Evolutionary conservation across 768 basidiomycete species (phyloP).

Genomic region (Lanmaoa rubissima): DNA sequence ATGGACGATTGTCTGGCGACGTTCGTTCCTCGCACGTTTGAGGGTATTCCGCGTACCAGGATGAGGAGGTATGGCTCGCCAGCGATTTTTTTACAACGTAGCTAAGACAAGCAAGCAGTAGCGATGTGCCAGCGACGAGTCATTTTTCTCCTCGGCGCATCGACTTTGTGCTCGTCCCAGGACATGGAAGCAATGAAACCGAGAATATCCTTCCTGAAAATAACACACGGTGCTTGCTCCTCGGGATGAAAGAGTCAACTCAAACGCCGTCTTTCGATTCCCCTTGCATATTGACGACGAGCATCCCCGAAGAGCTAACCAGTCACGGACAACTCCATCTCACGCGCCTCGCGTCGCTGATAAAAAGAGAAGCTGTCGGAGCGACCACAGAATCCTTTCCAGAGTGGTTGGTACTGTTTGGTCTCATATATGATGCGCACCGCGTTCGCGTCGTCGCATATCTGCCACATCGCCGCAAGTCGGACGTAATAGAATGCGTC

Average conservation of each 20-base stretch:
- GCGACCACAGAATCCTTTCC: slow-evolving; percentile 10
- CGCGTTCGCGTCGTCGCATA: slow-evolving; percentile 21
- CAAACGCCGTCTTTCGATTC: background rate
- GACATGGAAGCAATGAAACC: background rate
- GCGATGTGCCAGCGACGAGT: background rate
- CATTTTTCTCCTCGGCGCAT: background rate
- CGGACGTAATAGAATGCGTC: slow-evolving; percentile 8
- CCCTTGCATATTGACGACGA: background rate
- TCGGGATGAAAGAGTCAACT: slow-evolving; percentile 16
- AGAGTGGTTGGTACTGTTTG: slow-evolving; percentile 28
- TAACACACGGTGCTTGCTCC: slow-evolving; percentile 8
- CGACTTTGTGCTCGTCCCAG: slow-evolving; percentile 16
- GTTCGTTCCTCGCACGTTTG: slow-evolving; percentile 15
- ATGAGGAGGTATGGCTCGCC: slow-evolving; percentile 15
- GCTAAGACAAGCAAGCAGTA: slow-evolving; percentile 8
- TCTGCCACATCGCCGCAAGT: slow-evolving; percentile 13
- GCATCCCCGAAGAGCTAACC: slow-evolving; percentile 16
- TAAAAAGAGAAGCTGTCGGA: background rate
- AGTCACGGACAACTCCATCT: slow-evolving; percentile 10
- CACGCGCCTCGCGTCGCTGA: slow-evolving; percentile 8
- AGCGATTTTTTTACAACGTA: background rate
- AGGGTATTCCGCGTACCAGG: slow-evolving; percentile 13
- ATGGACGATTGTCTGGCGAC: background rate
- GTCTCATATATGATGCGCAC: slow-evolving; percentile 19
- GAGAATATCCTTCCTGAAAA: background rate